Conservation (phyloP, 1,284 basidiomycete species). For the Cutaneotrichosporon sp. region DNA sequence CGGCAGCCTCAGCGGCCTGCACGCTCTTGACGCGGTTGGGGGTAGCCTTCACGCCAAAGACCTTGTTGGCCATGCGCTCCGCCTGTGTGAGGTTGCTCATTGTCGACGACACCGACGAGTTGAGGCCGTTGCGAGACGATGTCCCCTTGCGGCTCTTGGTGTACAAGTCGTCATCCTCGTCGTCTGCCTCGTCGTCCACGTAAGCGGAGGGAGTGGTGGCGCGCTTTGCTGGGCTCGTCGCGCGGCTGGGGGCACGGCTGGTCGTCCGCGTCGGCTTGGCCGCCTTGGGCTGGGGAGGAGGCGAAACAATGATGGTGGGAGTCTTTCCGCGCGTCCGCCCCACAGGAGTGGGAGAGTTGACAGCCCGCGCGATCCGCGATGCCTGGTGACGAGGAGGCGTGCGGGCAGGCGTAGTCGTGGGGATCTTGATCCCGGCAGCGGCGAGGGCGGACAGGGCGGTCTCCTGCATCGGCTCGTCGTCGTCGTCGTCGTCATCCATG, state of each 20-base stretch:
- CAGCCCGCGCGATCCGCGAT: not conserved
- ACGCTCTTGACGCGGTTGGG: constrained; percentile 68
- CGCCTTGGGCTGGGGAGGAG: constrained; percentile 13
- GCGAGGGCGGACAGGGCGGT: constrained; percentile 19
- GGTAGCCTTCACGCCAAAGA: constrained; percentile 48
- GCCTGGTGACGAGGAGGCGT: not conserved
- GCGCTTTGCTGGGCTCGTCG: not conserved
- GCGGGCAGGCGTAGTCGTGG: constrained; percentile 12
- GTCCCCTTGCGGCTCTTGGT: not conserved
- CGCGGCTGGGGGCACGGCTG: not conserved
- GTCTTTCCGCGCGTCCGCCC: not conserved
- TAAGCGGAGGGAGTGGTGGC: not conserved
- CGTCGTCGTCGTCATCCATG: constrained; percentile 23
- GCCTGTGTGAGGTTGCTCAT: constrained; percentile 37
- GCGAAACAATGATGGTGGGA: constrained; percentile 17
- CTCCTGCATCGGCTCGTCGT: constrained; percentile 14
- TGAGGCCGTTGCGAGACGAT: not conserved
- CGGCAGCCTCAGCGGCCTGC: constrained; percentile 74
- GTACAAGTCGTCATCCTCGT: constrained; percentile 4
- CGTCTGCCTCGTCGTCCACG: constrained; percentile 13
- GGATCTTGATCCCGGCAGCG: constrained; percentile 12
- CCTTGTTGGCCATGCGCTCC: constrained; percentile 46
- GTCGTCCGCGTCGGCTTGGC: constrained; percentile 8
- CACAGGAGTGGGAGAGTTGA: not conserved
- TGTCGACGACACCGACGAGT: constrained; percentile 12